phyloP scores from a whole-genome alignment of 1,139 yeast genomes.

The Scheffersomyces titani region DNA sequence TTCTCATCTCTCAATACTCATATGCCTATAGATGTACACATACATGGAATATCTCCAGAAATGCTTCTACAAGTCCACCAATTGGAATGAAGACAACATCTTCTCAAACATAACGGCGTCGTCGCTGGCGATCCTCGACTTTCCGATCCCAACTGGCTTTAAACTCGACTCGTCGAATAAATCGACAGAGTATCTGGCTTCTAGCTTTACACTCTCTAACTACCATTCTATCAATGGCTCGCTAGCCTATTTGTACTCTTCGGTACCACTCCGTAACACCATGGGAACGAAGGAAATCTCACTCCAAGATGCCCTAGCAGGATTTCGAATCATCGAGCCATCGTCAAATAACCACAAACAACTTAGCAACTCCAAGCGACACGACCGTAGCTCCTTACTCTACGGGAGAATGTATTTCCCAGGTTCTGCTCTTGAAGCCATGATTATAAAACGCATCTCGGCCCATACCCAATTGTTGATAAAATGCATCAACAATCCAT shows the following conservation, averaged over 20 bases:
- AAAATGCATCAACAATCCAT: constrained; percentile 75
- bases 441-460: constrained; percentile 70
- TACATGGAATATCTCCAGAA: constrained; percentile 84
- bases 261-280: constrained; percentile 55
- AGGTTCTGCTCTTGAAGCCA: constrained; percentile 83
- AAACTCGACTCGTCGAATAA: constrained; percentile 71
- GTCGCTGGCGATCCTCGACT: constrained; percentile 70
- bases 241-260: constrained; percentile 75
- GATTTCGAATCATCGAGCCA: constrained; percentile 66
- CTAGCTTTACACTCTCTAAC: constrained; percentile 73
- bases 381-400: constrained; percentile 23
- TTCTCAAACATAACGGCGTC: constrained; percentile 74
- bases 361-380: background rate
- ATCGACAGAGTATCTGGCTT: constrained; percentile 70
- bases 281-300: constrained; percentile 56
- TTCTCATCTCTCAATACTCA: background rate
- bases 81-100: constrained; percentile 78
- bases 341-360: constrained; percentile 1
- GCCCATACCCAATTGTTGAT: constrained; percentile 63
- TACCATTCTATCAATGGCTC: constrained; percentile 77
- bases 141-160: constrained; percentile 69
- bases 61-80: constrained; percentile 67
- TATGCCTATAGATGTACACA: constrained; percentile 53
- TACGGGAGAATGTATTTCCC: constrained; percentile 93
- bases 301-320: constrained; percentile 76